Conservation (phyloP, 257 asterid genomes). For the Anisodus tanguticus region DNA sequence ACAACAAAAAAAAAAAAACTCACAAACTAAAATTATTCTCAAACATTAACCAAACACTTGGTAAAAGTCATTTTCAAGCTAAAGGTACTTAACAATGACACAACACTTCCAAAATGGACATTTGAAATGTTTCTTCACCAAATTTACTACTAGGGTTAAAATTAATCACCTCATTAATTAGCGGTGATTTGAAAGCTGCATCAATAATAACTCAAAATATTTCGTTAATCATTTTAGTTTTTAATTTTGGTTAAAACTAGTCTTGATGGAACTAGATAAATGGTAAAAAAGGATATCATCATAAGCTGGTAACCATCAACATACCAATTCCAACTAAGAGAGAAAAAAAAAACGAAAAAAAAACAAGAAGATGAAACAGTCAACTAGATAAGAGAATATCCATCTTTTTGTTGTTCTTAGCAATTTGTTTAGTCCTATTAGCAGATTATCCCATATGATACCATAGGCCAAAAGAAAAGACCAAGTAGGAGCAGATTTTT, state of each 20-base stretch:
- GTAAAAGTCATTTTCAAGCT: background rate
- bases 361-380: background rate
- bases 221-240: background rate
- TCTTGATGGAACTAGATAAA: background rate
- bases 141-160: background rate
- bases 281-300: background rate
- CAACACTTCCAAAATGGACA: background rate
- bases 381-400: background rate
- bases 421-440: background rate
- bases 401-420: background rate
- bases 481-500: background rate
- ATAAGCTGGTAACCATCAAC: background rate
- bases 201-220: background rate
- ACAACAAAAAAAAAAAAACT: background rate
- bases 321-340: background rate
- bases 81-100: background rate
- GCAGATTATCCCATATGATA: too few relatives aligned
- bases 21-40: background rate
- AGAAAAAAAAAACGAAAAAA: background rate
- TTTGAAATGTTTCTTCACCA: conserved; percentile 2
- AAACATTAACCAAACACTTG: background rate
- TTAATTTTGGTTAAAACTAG: background rate
- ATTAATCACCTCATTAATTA: background rate
- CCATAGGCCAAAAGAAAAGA: background rate
- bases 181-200: background rate